These are phyloP conservation scores for Leccinum pellstonianum DNA, from an alignment of 768 basidiomycete genomes.

Conservation along the genomic window DNA sequence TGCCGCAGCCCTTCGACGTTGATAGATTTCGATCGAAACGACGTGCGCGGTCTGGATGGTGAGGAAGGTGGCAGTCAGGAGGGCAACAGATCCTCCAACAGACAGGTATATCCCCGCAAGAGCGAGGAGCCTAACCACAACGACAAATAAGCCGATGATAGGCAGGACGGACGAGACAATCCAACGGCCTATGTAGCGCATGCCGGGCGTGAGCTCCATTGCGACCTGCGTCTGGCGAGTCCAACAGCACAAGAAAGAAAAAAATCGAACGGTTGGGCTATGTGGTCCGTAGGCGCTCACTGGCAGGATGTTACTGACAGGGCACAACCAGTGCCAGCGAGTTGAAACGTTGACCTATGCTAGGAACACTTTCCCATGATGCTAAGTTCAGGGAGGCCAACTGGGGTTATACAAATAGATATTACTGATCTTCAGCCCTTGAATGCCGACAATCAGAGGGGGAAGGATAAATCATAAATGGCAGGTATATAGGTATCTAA, in stretches of 20 bases:
- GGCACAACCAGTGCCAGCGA: too few species aligned
- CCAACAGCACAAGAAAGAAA: background rate
- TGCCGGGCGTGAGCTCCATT: conserved; percentile 26
- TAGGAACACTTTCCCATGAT: background rate
- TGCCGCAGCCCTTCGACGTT: conserved; percentile 20
- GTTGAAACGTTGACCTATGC: too few species aligned
- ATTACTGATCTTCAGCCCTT: background rate
- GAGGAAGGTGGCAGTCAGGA: conserved; percentile 10
- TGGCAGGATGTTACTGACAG: background rate
- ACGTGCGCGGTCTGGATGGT: background rate
- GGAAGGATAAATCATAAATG: background rate
- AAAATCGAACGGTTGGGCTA: background rate
- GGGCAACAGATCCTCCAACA: background rate
- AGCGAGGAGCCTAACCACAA: conserved; percentile 11
- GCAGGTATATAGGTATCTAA: too few species aligned
- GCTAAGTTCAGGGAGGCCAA: background rate
- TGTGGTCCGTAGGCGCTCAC: background rate
- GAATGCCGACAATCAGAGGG: background rate
- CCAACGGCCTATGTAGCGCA: conserved; percentile 20
- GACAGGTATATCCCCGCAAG: conserved; percentile 14
- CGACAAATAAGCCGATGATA: conserved; percentile 12
- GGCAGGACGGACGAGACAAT: conserved; percentile 15
- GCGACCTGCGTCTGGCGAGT: background rate
- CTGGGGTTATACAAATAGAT: background rate
- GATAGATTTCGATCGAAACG: conserved; percentile 4